phyloP scores from a whole-genome alignment of 192 early-diverging fungal species.

The Thoreauomyces humboldtii region DNA sequence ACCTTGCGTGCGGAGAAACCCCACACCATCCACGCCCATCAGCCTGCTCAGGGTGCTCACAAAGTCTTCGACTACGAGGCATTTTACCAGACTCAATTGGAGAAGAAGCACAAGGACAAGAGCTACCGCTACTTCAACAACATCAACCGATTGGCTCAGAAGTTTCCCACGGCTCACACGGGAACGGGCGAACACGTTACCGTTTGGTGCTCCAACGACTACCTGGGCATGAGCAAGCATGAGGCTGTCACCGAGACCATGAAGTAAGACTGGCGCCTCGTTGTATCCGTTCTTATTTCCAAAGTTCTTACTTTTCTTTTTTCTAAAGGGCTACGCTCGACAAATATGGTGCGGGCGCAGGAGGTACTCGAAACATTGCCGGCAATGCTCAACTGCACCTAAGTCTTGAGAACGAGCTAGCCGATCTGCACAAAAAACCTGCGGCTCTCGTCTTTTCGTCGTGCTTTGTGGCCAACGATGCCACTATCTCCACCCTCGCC shows the following conservation, averaged over 20 bases:
- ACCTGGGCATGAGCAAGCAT: conserved; percentile 94
- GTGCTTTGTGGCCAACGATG: conserved; percentile 98
- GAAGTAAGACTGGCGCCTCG: conserved; percentile 67
- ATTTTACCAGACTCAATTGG: conserved; percentile 78
- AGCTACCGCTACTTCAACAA: conserved; percentile 99
- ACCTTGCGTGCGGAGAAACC: background rate
- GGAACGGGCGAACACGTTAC: conserved; percentile 83
- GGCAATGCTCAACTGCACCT: conserved; percentile 96
- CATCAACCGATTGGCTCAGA: conserved; percentile 93
- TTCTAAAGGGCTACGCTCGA: conserved; percentile 70
- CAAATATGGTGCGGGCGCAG: conserved; percentile 96
- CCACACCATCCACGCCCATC: background rate
- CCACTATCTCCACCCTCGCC: conserved; percentile 87
- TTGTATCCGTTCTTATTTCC: background rate
- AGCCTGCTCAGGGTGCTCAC: background rate
- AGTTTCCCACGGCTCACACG: conserved; percentile 93
- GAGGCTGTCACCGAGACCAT: conserved; percentile 81
- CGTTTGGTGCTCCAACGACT: conserved; percentile 99
- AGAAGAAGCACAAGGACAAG: conserved; percentile 96
- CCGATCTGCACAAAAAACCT: conserved; percentile 86
- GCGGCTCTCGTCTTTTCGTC: conserved; percentile 93
- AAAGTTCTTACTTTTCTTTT: conserved; percentile 11
- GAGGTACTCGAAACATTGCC: conserved; percentile 98
- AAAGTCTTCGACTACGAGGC: conserved; percentile 84
- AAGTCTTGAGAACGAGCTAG: conserved; percentile 86